A percentile compares a stretch with the other conserved stretches of the same genome.
Evolutionary conservation across 371 early-diverging fungal genomes (phyloP).

Genomic region (Mortierella sp.): DNA sequence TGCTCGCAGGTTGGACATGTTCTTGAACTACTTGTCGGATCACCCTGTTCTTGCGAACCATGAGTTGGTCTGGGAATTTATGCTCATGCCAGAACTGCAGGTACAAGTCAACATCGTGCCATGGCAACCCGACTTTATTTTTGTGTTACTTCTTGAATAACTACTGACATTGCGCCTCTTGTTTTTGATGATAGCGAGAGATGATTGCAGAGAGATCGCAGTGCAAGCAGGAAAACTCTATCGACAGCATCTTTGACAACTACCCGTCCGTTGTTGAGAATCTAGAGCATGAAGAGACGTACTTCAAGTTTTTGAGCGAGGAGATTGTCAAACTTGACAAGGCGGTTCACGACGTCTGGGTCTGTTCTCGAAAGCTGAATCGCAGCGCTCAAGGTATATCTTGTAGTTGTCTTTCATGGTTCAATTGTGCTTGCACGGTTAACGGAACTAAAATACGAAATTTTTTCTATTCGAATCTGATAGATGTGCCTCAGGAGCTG

Average conservation of each 20-base stretch:
- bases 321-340: constrained; percentile 36
- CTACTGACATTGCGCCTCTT: not conserved
- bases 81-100: constrained; percentile 61
- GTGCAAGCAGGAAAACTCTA: constrained; percentile 36
- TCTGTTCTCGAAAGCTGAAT: constrained; percentile 37
- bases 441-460: too few species aligned
- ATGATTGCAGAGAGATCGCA: constrained; percentile 38
- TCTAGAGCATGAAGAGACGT: constrained; percentile 50
- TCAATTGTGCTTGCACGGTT: not conserved
- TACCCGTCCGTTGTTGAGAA: constrained; percentile 38
- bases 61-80: constrained; percentile 65
- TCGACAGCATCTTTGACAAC: constrained; percentile 55
- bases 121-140: not conserved
- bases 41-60: constrained; percentile 64
- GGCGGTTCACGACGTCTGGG: constrained; percentile 43
- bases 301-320: constrained; percentile 37
- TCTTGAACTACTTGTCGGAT: constrained; percentile 63
- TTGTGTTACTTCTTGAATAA: not conserved
- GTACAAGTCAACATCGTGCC: constrained; percentile 21
- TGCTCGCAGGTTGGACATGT: constrained; percentile 56
- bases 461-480: not conserved
- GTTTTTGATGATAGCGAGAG: constrained; percentile 22
- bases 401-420: not conserved
- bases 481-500: constrained; percentile 50
- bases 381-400: constrained; percentile 43